phyloP scores from a whole-genome alignment of 495 filamentous ascomycete species.

The Penicillium antarcticum region DNA sequence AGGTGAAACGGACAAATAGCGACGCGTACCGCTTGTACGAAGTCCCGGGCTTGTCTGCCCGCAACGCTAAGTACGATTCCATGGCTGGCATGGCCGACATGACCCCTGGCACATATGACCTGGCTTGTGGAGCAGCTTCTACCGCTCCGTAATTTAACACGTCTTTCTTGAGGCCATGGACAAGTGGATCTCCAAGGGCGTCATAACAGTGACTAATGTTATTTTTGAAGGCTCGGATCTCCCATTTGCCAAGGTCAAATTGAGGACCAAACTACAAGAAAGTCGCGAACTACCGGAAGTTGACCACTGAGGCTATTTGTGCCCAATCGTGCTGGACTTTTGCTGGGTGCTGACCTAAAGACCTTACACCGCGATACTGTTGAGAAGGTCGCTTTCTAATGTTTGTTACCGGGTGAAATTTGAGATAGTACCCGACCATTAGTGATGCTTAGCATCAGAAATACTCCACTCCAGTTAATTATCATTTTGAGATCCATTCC shows the following conservation, averaged over 20 bases:
- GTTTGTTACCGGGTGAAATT: too few species aligned
- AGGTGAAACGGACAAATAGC: background rate
- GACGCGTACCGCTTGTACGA: slow-evolving; percentile 7
- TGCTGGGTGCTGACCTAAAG: slow-evolving; percentile 7
- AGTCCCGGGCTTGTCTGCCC: slow-evolving; percentile 10
- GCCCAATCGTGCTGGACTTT: background rate
- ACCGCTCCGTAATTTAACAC: slow-evolving; percentile 6
- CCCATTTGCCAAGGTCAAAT: background rate
- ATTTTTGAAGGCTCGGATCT: background rate
- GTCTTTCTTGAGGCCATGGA: slow-evolving; percentile 11
- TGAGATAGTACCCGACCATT: too few species aligned
- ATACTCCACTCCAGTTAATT: too few species aligned
- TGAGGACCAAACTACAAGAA: background rate
- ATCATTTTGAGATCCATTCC: too few species aligned
- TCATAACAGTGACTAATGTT: background rate
- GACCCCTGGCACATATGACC: background rate
- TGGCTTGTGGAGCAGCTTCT: slow-evolving; percentile 6
- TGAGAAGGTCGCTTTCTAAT: background rate
- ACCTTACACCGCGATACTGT: slow-evolving; percentile 8
- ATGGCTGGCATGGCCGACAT: background rate
- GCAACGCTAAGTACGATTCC: slow-evolving; percentile 6
- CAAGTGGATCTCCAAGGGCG: slow-evolving; percentile 2
- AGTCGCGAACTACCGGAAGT: background rate
- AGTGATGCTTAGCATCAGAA: too few species aligned
- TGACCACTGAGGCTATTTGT: background rate